Evolutionary conservation across 2,329 filamentous ascomycete genomes (phyloP).

Genomic region (Hypoxylon sp.): DNA sequence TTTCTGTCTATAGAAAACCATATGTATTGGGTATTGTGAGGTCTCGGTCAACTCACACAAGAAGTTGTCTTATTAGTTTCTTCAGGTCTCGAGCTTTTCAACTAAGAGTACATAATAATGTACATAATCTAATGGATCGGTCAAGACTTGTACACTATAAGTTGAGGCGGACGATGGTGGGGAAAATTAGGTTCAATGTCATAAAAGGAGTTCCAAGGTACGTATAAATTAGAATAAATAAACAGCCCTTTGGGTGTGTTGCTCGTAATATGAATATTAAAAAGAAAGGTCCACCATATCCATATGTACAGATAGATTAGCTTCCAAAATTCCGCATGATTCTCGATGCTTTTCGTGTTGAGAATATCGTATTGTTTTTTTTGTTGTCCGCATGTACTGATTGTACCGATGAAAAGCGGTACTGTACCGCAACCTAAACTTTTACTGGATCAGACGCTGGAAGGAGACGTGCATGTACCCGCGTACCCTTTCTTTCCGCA

Average conservation of each 20-base stretch:
- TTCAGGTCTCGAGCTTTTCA: neutral
- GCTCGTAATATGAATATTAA: neutral
- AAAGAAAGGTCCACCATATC: neutral
- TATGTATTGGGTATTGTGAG: slow-evolving; percentile 1
- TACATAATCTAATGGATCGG: slow-evolving; percentile 15
- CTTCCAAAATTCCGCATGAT: neutral
- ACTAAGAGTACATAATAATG: neutral
- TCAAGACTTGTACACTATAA: slow-evolving; percentile 10
- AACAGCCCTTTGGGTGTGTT: neutral
- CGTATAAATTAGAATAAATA: slow-evolving; percentile 24
- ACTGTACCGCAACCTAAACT: slow-evolving; percentile 15
- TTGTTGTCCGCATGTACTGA: slow-evolving; percentile 7
- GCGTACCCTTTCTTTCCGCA: slow-evolving; percentile 35
- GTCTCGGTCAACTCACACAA: slow-evolving; percentile 2
- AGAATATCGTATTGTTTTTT: slow-evolving; percentile 9
- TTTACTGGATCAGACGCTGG: slow-evolving; percentile 28
- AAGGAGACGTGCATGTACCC: slow-evolving; percentile 32
- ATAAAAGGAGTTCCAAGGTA: slow-evolving; percentile 38
- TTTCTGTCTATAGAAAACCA: neutral
- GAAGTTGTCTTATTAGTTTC: neutral
- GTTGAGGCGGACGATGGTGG: slow-evolving; percentile 46
- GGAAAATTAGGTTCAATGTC: slow-evolving; percentile 38
- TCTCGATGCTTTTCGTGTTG: slow-evolving; percentile 10
- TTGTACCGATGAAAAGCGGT: slow-evolving; percentile 1
- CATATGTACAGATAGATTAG: neutral